Evolutionary conservation across 2,329 filamentous ascomycete species (phyloP), one percentile per base, ranked within the genome.

Genomic region (Sphaerostilbella broomeana): DNA sequence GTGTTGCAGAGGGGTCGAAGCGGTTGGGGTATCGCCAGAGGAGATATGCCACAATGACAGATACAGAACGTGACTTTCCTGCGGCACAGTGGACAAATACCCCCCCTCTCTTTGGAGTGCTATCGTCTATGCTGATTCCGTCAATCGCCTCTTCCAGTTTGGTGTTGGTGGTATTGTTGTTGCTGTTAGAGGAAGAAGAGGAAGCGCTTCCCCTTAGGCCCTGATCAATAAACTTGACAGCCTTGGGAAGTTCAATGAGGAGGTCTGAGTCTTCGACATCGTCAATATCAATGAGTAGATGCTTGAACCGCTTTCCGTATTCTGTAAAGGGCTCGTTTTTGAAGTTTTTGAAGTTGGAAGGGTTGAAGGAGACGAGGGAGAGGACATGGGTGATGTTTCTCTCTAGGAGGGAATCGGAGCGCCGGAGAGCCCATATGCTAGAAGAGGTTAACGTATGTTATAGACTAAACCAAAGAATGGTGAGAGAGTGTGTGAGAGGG

Each of bases 31-130:
- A 71, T 51, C 74, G 75, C 62, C 76, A 80, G 47, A 97, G 82
- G 35, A 97, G 70, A 62, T 89, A 97, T 45, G 92, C 90, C 42
- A 94, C 75, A 39, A 86, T 75, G 49, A 86, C 77, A 21, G 87
- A 82, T 49, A 90, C 85, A 33, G 90, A 97, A 43, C 92, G 85
- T 22, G 89, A 95, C 65, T 94, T 94, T 38, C 92, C 92, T 80
- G 95, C 95, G 16, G 88, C 90, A 72, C 92, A 95, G 64, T 75
- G 70, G 8, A 79, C 74, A 40, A 72, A 73, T 19, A 79, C 73
- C 11, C 63, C 72, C 19, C 65, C 65, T 44, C 35, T 38, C 28
- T 43, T 44, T 43, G 47, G 31, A 21, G 46, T 44, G 37, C 48
- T 40, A 43, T 17, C 19, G 15, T 42, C 34, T 13, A 42, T 17